Base-by-base conservation (phyloP, 2,329 filamentous ascomycete species). In the Fusarium hostae region DNA sequence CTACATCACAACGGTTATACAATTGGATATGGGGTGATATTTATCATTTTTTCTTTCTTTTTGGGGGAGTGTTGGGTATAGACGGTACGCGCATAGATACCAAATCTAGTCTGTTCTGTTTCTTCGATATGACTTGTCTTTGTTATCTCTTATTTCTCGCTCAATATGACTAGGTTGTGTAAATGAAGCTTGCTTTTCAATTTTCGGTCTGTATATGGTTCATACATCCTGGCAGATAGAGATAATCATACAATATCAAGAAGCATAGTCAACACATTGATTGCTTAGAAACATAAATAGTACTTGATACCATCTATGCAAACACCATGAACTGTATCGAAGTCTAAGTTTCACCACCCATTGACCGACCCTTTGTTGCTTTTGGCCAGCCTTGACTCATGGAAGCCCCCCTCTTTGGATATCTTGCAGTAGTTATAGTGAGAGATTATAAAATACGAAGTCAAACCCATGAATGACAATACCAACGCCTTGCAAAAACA, bases 1-100 rank as follows among this genome's bases (percentile, higher is more conserved):
- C 50, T 58, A 59, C 59, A 63, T 62, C 44, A 58, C 59, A 50
- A 50, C 44, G 45, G 52, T 43, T 62, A 56, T 56, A 60, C 58
- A 66, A 44, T 45, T 44, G 55, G 59, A 51, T 67, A 18, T 39
- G 18, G 26, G 40, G 52, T 66, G 48, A 58, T 40, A 69, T 59
- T 63, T 52, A 45, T 62, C 66, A 16, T 32, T 32, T 22, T 15
- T 22, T 2, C 20, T 32, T 22, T 13, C 7, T 32, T 22, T 55
- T 68, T 57, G 22, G 34, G 64, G 66, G 63, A 64, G 59, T 65
- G 71, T 47, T 70, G 63, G 72, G 54, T 58, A 77, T 77, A 77
- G 75, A 77, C 74, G 75, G 59, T 71, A 59, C 70, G 74, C 72
- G 71, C 62, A 77, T 77, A 77, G 75, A 77, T 77, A 77, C 75